Conservation (phyloP, 192 early-diverging fungal species). For the Linderina pennispora region DNA sequence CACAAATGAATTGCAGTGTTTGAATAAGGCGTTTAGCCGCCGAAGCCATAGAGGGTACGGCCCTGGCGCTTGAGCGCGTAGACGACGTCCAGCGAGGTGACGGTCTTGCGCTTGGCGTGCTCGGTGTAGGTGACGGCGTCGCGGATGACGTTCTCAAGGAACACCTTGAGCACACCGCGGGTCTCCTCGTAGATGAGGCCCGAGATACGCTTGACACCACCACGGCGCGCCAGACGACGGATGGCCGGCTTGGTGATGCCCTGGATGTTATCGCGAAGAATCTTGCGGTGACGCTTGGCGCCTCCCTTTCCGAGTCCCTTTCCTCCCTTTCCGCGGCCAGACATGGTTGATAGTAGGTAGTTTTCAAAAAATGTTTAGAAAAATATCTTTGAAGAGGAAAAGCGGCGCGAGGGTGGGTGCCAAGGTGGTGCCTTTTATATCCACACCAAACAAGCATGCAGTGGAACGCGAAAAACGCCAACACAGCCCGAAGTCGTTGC, state of each 20-base stretch:
- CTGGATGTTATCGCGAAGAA: slow-evolving; percentile 94
- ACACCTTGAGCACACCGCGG: slow-evolving; percentile 94
- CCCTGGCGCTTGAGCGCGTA: slow-evolving; percentile 98
- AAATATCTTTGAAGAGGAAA: too few relatives aligned
- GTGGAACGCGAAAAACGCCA: background rate
- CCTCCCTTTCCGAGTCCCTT: slow-evolving; percentile 99
- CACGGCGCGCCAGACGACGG: slow-evolving; percentile 98
- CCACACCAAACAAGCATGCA: background rate
- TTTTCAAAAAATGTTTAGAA: background rate
- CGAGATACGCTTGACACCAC: slow-evolving; percentile 99
- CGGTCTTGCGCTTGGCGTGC: slow-evolving; percentile 98
- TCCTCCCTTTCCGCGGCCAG: slow-evolving; percentile 99
- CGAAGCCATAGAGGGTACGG: slow-evolving; percentile 87
- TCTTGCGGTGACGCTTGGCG: slow-evolving; percentile 99
- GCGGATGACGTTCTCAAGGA: slow-evolving; percentile 98
- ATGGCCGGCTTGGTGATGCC: slow-evolving; percentile 98
- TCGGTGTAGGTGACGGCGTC: slow-evolving; percentile 99
- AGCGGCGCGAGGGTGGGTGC: too few relatives aligned
- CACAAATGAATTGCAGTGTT: background rate
- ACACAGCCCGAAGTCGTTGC: too few relatives aligned
- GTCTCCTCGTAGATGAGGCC: slow-evolving; percentile 99
- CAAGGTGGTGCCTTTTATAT: too few relatives aligned
- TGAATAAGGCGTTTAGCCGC: slow-evolving; percentile 51
- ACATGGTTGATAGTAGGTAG: slow-evolving; percentile 52
- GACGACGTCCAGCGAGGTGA: slow-evolving; percentile 99